Conservation (phyloP, 441 rosid species). For the Daphne laureola region DNA sequence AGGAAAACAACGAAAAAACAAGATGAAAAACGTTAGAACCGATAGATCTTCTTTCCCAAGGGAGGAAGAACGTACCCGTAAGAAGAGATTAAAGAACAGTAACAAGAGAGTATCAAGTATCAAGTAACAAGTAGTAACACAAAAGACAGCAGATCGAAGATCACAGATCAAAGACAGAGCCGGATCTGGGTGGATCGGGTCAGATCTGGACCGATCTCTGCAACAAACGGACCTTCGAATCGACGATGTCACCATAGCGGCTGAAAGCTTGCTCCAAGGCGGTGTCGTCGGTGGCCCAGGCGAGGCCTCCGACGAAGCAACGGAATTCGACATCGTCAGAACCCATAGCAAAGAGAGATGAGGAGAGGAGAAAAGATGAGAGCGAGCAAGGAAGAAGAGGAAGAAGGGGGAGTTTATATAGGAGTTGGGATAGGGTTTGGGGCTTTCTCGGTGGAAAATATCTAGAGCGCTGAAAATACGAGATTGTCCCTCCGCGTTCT, state of each 20-base stretch:
- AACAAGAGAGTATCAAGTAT: conserved; percentile 40
- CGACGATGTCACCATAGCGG: conserved; percentile 60
- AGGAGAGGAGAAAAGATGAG: no score
- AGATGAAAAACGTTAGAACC: conserved; percentile 2
- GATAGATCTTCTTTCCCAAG: conserved; percentile 79
- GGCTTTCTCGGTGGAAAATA: no score
- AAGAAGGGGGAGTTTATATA: no score
- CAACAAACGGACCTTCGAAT: conserved; percentile 92
- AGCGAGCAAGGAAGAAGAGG: no score
- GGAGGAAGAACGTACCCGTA: conserved; percentile 90
- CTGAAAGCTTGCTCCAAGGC: conserved; percentile 58
- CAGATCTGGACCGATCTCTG: conserved; percentile 64
- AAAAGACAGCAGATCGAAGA: conserved; percentile 46
- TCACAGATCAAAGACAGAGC: conserved; percentile 37
- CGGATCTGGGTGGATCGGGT: conserved; percentile 37
- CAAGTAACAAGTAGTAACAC: conserved; percentile 49
- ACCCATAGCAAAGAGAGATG: conserved; percentile 27
- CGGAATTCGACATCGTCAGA: conserved; percentile 64
- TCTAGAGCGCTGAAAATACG: no score
- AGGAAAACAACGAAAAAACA: no score
- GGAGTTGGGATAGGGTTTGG: no score
- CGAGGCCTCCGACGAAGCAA: conserved; percentile 94
- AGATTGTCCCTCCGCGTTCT: no score
- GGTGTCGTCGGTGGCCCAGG: conserved; percentile 76
- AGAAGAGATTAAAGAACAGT: conserved; percentile 31